Percentiles rank a stretch among this genome's conserved stretches.
phyloP scores from a whole-genome alignment of 192 early-diverging fungal species.

The Backusella liffmaniae region DNA sequence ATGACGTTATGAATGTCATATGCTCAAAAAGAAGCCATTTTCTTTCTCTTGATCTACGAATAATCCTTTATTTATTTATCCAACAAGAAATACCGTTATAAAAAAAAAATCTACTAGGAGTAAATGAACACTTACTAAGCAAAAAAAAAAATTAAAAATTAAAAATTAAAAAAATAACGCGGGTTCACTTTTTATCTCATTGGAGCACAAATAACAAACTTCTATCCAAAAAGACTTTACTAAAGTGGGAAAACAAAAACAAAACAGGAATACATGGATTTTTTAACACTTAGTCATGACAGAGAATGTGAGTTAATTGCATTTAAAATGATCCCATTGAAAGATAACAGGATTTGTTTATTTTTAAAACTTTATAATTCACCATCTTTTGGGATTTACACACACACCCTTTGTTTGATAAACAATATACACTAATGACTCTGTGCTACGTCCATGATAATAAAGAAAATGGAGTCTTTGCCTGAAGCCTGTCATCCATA shows the following conservation, averaged over 20 bases:
- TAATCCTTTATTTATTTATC: neutral
- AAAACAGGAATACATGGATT: neutral
- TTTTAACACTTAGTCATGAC: neutral
- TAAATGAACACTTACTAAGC: neutral
- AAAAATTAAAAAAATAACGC: neutral
- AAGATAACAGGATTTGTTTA: neutral
- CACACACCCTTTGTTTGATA: neutral
- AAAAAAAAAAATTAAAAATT: neutral
- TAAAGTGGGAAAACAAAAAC: neutral
- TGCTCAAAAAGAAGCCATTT: neutral
- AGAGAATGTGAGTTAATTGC: neutral
- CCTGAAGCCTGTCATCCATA: neutral
- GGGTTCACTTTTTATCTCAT: neutral
- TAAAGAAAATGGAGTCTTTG: neutral
- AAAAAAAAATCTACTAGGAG: neutral
- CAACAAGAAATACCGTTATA: neutral
- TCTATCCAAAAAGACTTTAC: neutral
- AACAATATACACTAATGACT: neutral
- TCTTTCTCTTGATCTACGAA: neutral
- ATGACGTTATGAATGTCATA: conserved; percentile 3
- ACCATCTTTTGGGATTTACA: neutral
- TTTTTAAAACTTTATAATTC: neutral
- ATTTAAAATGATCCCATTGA: neutral
- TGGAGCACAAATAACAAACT: neutral
- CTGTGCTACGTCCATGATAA: neutral